Evolutionary conservation across 805 yeast genomes (phyloP), one percentile per base, ranked within the genome.

Genomic region (Brettanomyces custersianus): DNA sequence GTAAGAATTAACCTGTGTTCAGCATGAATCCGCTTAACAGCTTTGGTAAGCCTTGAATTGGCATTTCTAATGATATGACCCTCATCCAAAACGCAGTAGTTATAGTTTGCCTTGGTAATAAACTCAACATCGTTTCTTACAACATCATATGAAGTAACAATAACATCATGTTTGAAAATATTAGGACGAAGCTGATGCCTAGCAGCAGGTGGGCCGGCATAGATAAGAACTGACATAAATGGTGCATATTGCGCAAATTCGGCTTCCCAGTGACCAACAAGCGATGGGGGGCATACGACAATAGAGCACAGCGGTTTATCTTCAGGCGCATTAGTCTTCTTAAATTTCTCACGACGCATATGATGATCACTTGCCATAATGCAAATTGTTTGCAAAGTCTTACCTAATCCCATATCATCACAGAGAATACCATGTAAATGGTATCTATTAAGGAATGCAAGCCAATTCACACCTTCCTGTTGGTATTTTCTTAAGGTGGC

Each of bases 361-460:
- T 87, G 84, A 51, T 92, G 98, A 52, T 92, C 98, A 54, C 96
- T 85, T 0, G 98, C 84, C 36, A 92, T 87, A 46, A 94, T 90
- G 61, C 98, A 92, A 51, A 92, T 88, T 0, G 98, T 88, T 59
- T 92, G 99, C 41, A 92, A 67, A 0, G 99, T 92, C 56, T 92
- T 92, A 35, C 99, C 99, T 21, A 92, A 68, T 5, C 99, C 99
- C 99, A 92, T 92, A 75, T 92, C 99, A 57, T 92, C 99, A 74
- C 98, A 92, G 33, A 92, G 66, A 51, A 92, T 90, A 36, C 99
- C 99, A 62, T 92, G 99, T 36, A 92, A 65, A 57, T 90, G 95
- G 54, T 92, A 92, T 51, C 84, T 84, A 62, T 92, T 92, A 51
- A 92, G 69, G 53, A 92, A 92, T 7, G 95, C 95, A 36, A 92